Percentiles rank a stretch among this genome's conserved stretches.
Conservation (phyloP, 2,329 filamentous ascomycete species). For the Stemphylium beticola region DNA sequence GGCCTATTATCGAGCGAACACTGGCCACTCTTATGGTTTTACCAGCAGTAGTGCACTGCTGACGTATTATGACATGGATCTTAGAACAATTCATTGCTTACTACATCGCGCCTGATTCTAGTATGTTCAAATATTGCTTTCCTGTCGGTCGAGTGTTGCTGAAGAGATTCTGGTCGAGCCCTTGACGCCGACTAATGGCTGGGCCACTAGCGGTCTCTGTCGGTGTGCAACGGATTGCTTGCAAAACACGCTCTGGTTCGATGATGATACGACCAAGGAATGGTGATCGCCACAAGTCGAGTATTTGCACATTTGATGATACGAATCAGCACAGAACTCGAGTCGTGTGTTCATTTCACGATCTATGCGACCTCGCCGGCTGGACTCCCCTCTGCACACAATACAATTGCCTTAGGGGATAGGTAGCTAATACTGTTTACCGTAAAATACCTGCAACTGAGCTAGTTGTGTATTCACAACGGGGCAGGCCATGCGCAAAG, state of each 20-base stretch:
- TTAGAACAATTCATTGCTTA: background rate
- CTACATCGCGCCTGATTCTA: background rate
- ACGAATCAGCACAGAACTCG: background rate
- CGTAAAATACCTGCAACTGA: background rate
- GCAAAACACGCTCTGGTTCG: background rate
- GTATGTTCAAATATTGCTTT: background rate
- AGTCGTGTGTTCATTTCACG: conserved; percentile 1
- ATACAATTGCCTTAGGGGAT: background rate
- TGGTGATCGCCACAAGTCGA: background rate
- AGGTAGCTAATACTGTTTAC: background rate
- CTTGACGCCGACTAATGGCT: background rate
- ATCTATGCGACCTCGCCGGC: conserved; percentile 5
- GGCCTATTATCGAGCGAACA: too few relatives aligned
- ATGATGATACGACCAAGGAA: background rate
- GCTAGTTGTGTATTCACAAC: too few relatives aligned
- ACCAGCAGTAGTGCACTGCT: background rate
- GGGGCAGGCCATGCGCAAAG: too few relatives aligned
- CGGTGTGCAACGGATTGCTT: background rate
- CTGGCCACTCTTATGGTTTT: background rate
- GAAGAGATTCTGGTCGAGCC: background rate
- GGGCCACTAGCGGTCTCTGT: background rate
- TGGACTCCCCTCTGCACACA: conserved; percentile 1
- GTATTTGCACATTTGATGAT: background rate
- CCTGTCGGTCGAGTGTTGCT: background rate
- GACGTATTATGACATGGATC: background rate